These are phyloP conservation scores for Harringtonia lauricola DNA, from an alignment of 2,329 filamentous ascomycete genomes.

Conservation along the genomic window DNA sequence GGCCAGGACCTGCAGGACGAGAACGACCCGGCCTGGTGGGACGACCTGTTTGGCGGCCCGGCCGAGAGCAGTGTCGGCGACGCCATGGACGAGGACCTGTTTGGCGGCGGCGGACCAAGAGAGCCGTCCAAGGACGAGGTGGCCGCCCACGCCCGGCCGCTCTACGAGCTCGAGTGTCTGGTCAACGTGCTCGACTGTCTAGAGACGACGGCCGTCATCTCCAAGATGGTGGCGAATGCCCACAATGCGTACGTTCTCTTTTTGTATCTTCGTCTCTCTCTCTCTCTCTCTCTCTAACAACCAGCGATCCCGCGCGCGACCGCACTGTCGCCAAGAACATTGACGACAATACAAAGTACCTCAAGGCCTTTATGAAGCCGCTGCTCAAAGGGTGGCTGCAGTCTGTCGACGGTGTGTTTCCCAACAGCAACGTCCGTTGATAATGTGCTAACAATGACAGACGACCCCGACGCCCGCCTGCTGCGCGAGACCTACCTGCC, in stretches of 20 bases:
- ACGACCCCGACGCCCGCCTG: slow-evolving; percentile 47
- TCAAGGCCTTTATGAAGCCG: slow-evolving; percentile 46
- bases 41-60: slow-evolving; percentile 18
- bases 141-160: slow-evolving; percentile 45
- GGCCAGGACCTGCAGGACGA: slow-evolving; percentile 18
- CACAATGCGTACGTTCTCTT: slow-evolving; percentile 36
- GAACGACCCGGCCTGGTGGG: slow-evolving; percentile 25
- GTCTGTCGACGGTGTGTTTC: background rate
- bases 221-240: slow-evolving; percentile 40
- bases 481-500: slow-evolving; percentile 75
- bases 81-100: slow-evolving; percentile 19
- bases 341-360: slow-evolving; percentile 39
- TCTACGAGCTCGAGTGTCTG: slow-evolving; percentile 58
- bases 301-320: slow-evolving; percentile 22
- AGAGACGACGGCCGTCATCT: slow-evolving; percentile 52
- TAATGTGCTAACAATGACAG: slow-evolving; percentile 18
- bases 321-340: slow-evolving; percentile 44
- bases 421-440: too few species aligned
- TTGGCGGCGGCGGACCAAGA: slow-evolving; percentile 12
- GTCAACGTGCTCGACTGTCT: slow-evolving; percentile 55
- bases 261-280: too few species aligned
- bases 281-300: too few species aligned
- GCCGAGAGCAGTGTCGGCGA: background rate
- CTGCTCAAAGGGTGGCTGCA: slow-evolving; percentile 54
- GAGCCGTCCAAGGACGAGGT: slow-evolving; percentile 30